phyloP scores from a whole-genome alignment of 164 flowering plant species.

The Cinnamomum micranthum region DNA sequence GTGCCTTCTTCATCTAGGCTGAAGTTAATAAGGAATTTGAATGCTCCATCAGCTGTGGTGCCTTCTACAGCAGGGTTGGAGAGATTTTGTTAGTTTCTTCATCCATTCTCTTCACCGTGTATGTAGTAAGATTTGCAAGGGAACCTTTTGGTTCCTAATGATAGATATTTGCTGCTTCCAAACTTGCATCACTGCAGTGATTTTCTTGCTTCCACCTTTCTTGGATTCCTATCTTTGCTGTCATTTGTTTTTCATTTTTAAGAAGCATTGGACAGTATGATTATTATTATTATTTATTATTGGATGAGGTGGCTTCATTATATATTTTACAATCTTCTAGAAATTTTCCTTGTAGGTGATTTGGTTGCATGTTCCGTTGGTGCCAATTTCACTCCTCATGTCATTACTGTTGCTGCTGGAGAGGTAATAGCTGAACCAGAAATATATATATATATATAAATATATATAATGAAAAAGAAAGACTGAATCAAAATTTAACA shows the following conservation, averaged over 20 bases:
- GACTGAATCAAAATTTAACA: too few species aligned
- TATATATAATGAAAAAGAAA: too few species aligned
- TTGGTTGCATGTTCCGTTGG: conserved; percentile 50
- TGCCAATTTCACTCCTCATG: conserved; percentile 74
- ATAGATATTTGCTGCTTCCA: background rate
- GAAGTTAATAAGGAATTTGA: background rate
- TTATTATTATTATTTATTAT: background rate
- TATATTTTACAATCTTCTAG: background rate
- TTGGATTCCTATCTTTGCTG: background rate
- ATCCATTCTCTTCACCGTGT: background rate
- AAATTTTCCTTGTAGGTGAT: conserved; percentile 37
- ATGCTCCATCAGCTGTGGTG: background rate
- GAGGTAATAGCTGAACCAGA: conserved; percentile 43
- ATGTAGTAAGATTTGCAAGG: background rate
- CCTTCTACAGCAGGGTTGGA: background rate
- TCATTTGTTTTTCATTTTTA: background rate
- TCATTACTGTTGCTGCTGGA: conserved; percentile 67
- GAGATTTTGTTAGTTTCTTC: background rate
- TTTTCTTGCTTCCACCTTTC: background rate
- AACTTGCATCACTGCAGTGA: background rate
- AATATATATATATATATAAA: too few species aligned
- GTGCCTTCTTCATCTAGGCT: too few species aligned
- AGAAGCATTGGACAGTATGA: background rate
- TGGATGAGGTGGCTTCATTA: background rate
- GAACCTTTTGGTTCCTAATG: background rate